phyloP scores from a whole-genome alignment of 305 asterid species.

The Caryopteris hybrid region DNA sequence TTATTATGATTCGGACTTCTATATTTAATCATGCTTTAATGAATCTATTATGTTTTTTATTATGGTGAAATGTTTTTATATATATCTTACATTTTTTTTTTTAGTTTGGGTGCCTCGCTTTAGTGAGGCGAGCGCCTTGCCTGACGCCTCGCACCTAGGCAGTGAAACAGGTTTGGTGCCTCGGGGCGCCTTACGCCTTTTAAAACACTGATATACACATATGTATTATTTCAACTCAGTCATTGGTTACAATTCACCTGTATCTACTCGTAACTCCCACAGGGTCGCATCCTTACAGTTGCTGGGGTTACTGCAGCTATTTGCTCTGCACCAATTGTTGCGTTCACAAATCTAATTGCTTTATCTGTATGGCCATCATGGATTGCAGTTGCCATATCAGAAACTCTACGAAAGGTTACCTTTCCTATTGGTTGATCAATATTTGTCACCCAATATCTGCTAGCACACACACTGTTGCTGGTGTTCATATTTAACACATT shows the following conservation, averaged over 20 bases:
- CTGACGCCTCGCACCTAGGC: no score
- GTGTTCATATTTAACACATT: background rate
- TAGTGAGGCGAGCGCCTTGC: no score
- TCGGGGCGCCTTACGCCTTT: no score
- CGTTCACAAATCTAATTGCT: conserved; percentile 73
- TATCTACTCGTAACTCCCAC: conserved; percentile 6
- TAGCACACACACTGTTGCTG: background rate
- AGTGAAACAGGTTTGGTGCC: no score
- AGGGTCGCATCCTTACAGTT: conserved; percentile 84
- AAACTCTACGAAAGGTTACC: conserved; percentile 83
- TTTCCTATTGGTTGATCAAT: background rate
- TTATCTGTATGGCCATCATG: conserved; percentile 91
- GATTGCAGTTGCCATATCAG: conserved; percentile 82
- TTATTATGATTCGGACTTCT: no score
- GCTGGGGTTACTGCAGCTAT: conserved; percentile 87
- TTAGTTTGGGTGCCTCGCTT: no score
- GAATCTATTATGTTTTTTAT: no score
- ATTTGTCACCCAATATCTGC: background rate
- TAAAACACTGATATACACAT: no score
- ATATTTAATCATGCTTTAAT: no score
- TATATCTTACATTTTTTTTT: no score
- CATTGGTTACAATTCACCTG: no score
- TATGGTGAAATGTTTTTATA: no score
- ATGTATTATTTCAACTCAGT: background rate
- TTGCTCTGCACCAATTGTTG: conserved; percentile 75